Percentiles rank a stretch among this genome's conserved stretches.
These are phyloP conservation scores for Mercurialis annua DNA, from an alignment of 345 rosid species.

Conservation along the genomic window DNA sequence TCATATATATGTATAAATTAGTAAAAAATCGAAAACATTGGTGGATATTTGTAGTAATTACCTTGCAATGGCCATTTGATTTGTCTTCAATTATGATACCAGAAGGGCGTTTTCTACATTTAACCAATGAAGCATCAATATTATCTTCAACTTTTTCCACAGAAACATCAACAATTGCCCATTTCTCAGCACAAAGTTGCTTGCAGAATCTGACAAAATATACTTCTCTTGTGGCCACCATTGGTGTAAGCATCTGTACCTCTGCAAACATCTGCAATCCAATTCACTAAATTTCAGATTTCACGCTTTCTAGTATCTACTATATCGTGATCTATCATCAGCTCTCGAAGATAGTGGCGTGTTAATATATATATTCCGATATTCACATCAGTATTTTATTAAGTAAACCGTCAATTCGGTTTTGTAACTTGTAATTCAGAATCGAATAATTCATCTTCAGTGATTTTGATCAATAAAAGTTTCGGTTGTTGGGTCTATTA, in stretches of 20 bases:
- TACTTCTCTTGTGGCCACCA: slow-evolving; percentile 89
- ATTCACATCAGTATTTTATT: too few relatives aligned
- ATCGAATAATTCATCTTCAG: too few relatives aligned
- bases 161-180: slow-evolving; percentile 94
- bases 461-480: too few relatives aligned
- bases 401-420: too few relatives aligned
- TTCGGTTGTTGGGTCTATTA: too few relatives aligned
- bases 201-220: slow-evolving; percentile 80
- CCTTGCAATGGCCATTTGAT: slow-evolving; percentile 93
- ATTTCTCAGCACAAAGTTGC: slow-evolving; percentile 73
- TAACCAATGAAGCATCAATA: slow-evolving; percentile 74
- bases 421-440: too few relatives aligned
- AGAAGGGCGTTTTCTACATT: slow-evolving; percentile 91
- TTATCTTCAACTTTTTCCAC: slow-evolving; percentile 74
- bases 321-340: too few relatives aligned
- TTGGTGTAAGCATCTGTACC: slow-evolving; percentile 89
- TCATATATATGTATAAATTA: too few relatives aligned
- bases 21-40: neutral
- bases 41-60: slow-evolving; percentile 5
- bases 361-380: too few relatives aligned
- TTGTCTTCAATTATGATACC: slow-evolving; percentile 93
- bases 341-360: too few relatives aligned
- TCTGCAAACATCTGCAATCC: slow-evolving; percentile 90
- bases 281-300: neutral
- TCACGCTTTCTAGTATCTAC: too few relatives aligned